Conservation (phyloP, 2,329 filamentous ascomycete species). For the Neonectria coccinea region DNA sequence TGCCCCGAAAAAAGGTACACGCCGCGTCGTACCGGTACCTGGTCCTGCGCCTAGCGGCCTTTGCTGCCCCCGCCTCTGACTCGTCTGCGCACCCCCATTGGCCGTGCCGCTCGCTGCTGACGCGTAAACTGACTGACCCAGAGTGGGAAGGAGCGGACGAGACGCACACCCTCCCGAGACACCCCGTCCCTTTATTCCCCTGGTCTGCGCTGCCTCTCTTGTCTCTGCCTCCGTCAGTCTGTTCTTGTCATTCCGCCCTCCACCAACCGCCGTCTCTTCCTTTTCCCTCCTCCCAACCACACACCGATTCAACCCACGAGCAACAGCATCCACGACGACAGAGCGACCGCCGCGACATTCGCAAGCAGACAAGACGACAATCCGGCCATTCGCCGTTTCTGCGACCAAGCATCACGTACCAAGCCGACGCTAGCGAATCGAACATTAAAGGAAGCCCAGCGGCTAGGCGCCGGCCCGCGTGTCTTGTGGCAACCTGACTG, state of each 20-base stretch:
- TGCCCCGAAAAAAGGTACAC: constrained; percentile 33
- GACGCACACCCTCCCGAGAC: constrained; percentile 49
- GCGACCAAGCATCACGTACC: constrained; percentile 7
- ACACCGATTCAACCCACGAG: constrained; percentile 27
- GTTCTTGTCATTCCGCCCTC: constrained; percentile 38
- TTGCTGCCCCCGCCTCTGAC: constrained; percentile 35
- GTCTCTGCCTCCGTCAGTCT: constrained; percentile 24
- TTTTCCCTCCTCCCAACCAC: constrained; percentile 33
- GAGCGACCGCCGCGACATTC: constrained; percentile 25
- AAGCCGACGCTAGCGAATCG: constrained; percentile 36
- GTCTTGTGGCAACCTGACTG: constrained; percentile 41
- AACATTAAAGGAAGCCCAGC: constrained; percentile 28
- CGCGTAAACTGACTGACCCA: constrained; percentile 52
- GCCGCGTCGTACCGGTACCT: constrained; percentile 42
- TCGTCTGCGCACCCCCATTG: constrained; percentile 44
- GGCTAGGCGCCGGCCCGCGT: constrained; percentile 40
- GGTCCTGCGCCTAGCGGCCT: constrained; percentile 41
- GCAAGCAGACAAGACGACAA: constrained; percentile 32
- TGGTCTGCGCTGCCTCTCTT: constrained; percentile 39
- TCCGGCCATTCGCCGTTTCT: constrained; percentile 3
- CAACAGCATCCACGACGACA: constrained; percentile 29
- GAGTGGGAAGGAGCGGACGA: constrained; percentile 43
- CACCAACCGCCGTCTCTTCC: constrained; percentile 42
- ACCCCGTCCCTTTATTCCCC: constrained; percentile 51
- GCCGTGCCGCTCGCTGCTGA: constrained; percentile 48